Base-by-base conservation (phyloP, 2,329 filamentous ascomycete species). In the Aspergillus pseudoterreus region DNA sequence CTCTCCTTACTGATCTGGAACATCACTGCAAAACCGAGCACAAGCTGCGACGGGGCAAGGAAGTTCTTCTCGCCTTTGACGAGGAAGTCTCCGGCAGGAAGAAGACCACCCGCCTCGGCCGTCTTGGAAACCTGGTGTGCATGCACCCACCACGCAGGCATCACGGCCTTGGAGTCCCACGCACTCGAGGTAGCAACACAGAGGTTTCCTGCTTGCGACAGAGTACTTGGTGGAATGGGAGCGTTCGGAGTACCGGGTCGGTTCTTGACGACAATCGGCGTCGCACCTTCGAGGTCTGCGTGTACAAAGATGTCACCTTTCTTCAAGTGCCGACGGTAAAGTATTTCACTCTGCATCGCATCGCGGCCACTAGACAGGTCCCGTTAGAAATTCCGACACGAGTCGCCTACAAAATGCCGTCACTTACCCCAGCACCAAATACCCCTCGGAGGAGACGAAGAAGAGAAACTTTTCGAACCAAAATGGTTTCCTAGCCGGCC, bases 401-500 rank as follows among this genome's bases (percentile, higher is more conserved):
- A 17, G 12, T 22, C 8, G 9, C 15, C 4, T 17, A 2, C 17
- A 30, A 30, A 27, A 30, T 30, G 8, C 27, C 3, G 27, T n/a
- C 14, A 10, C 67, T 42, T 64, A 73, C 71, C 85, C 92, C 14
- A 99, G 80, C 0, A 97, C 88, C 5, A 99, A 80, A 67, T 97
- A 96, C 4, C 92, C 92, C 65, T 99, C 94, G 0, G 91, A 95
- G 0, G 92, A 96, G 60, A 97, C 82, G 73, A 99, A 99, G 81
- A 90, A 97, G 24, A 85, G 78, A 63, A 96, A 99, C 71, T 99
- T 99, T 65, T 99, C 94, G 60, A 96, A 99, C 94, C 94, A 99
- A 63, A 92, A 82, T 58, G 86, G 87, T 63, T 85, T 87, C 50
- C 94, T 83, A 8, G 96, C 86, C 0, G 88, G 90, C 43, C 92